Base-by-base conservation (phyloP, 139 green algal genomes). In the Monoraphidium neglectum region DNA sequence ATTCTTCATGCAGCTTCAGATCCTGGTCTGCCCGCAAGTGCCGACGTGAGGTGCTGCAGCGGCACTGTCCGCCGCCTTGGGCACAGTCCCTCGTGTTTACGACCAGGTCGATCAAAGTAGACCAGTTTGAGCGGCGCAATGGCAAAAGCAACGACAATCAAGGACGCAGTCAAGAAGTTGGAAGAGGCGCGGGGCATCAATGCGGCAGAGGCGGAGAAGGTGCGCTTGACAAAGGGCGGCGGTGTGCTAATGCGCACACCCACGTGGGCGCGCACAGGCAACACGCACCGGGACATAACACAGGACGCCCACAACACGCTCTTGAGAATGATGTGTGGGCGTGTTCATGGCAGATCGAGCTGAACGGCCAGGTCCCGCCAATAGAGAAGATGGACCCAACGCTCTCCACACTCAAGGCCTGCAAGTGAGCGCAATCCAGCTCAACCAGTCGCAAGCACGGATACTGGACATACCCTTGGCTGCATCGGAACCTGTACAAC, bases 341-440 rank as follows among this genome's bases (percentile, higher is more conserved):
- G n/a, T n/a, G n/a, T n/a, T n/a, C n/a, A n/a, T 26, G 53, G 60
- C 85, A 95, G 88, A 90, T 98, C 24, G 87, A 93, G 74, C 85
- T 98, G n/a, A 90, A 78, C 64, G 93, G 89, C 18, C 85, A 92
- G 62, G 86, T 80, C 40, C 94, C 94, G 2, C 89, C 94, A 36
- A 96, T 98, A 53, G 92, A 96, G 76, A 96, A 95, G 68, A 97
- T 98, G 92, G 95, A 98, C 63, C 90, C 85, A 0, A 93, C 85
- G 30, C 72, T 98, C 6, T 87, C 77, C 1, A 93, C 89, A 0
- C 79, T 98, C 4, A 95, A 95, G 74, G 85, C 88, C 0, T 98
- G 94, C 90, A 89, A 87, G 90, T 95, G 40, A 51, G 88, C 76
- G 56, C 24, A 15, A n/a, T n/a, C n/a, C n/a, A n/a, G n/a, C n/a